Evolutionary conservation across 345 rosid species (phyloP).

Genomic region (Corchorus olitorius): DNA sequence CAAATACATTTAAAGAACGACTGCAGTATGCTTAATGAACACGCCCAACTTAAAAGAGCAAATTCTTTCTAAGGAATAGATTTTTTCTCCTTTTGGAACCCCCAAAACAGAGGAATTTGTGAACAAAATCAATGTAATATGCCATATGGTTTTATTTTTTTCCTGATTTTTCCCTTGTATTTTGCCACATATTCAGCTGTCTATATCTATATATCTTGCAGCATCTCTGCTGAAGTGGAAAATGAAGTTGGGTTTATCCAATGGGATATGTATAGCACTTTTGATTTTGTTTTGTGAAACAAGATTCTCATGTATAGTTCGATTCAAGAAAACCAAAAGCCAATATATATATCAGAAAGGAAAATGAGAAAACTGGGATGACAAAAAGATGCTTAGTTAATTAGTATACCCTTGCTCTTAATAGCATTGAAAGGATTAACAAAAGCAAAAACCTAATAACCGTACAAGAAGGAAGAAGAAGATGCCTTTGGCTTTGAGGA

Average conservation of each 20-base stretch:
- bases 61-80: not conserved
- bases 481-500: conserved; percentile 11
- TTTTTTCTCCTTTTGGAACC: not conserved
- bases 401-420: not conserved
- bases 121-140: not conserved
- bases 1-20: not conserved
- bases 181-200: not conserved
- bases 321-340: conserved; percentile 33
- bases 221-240: conserved; percentile 23
- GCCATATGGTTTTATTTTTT: too few relatives aligned
- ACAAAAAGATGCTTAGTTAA: conserved; percentile 7
- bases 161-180: not conserved
- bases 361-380: not conserved
- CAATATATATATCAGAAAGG: not conserved
- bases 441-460: not conserved
- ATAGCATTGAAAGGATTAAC: not conserved
- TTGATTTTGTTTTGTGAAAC: not conserved
- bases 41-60: not conserved
- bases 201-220: not conserved
- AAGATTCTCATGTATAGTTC: conserved; percentile 30
- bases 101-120: not conserved
- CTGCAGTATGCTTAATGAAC: not conserved
- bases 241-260: conserved; percentile 34
- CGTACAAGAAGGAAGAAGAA: conserved; percentile 16
- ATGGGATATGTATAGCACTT: not conserved